Evolutionary conservation across 139 green algal species (phyloP).

Genomic region (Picochlorum sp.): DNA sequence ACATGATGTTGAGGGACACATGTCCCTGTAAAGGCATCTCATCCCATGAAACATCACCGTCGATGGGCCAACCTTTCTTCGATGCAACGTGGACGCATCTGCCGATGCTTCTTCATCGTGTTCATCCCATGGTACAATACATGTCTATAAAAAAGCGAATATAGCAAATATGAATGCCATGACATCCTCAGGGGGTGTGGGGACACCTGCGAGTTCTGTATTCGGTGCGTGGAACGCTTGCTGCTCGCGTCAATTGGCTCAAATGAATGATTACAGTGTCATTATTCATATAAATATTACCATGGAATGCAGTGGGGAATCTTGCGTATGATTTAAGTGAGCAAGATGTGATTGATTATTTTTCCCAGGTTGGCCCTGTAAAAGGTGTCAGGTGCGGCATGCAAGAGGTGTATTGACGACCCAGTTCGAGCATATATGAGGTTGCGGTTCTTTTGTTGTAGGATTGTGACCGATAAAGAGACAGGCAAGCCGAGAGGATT

Average conservation of each 20-base stretch:
- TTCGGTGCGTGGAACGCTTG: background rate
- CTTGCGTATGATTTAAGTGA: conserved; percentile 30
- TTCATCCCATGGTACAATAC: too few relatives aligned
- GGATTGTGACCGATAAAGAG: conserved; percentile 84
- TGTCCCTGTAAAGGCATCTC: background rate
- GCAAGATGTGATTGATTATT: conserved; percentile 34
- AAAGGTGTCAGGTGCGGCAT: conserved; percentile 22
- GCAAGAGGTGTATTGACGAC: background rate
- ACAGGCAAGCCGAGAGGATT: conserved; percentile 91
- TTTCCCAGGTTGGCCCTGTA: conserved; percentile 28
- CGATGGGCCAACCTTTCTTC: too few relatives aligned
- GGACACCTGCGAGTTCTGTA: conserved; percentile 3
- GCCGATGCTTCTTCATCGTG: too few relatives aligned
- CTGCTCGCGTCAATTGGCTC: background rate
- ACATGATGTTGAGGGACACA: background rate
- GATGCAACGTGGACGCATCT: too few relatives aligned
- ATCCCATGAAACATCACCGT: background rate
- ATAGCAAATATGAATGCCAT: too few relatives aligned
- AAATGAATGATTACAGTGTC: background rate
- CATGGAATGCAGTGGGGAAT: conserved; percentile 26
- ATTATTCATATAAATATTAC: background rate
- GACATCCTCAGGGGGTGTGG: background rate
- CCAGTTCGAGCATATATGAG: background rate
- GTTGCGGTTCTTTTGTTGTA: conserved; percentile 21
- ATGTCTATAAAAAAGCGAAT: too few relatives aligned